A percentile compares a stretch with the other conserved stretches of the same genome.
Conservation (phyloP, 805 yeast species). For the Ogataea saltuana region DNA sequence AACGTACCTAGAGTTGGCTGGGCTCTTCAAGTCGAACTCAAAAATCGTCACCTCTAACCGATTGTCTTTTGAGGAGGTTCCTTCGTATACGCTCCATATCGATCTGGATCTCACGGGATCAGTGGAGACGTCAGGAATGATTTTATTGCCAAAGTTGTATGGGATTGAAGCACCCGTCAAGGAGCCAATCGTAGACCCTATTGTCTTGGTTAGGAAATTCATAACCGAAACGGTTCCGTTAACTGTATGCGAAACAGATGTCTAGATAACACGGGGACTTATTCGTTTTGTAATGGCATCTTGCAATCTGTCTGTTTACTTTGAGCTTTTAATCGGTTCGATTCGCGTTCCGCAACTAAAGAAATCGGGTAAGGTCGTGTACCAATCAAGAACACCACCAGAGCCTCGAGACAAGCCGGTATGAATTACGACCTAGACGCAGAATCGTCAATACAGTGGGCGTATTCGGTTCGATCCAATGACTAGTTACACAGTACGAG, state of each 20-base stretch:
- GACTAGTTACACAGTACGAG: no score
- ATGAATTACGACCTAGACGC: no score
- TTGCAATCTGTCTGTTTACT: not conserved
- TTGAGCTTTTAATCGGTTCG: not conserved
- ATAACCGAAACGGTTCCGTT: no score
- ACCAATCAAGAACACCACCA: not conserved
- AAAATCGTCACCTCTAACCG: slow-evolving; percentile 58
- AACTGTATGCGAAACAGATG: no score
- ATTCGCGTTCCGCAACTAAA: not conserved
- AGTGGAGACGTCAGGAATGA: slow-evolving; percentile 25
- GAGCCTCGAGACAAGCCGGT: no score
- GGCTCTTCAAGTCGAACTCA: slow-evolving; percentile 53
- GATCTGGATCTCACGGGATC: slow-evolving; percentile 35
- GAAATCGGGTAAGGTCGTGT: not conserved
- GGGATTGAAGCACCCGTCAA: slow-evolving; percentile 61
- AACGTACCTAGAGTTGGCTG: slow-evolving; percentile 32
- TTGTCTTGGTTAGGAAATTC: slow-evolving; percentile 70
- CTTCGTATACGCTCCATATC: slow-evolving; percentile 68
- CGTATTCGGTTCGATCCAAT: no score
- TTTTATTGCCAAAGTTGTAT: slow-evolving; percentile 50
- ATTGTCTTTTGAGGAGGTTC: slow-evolving; percentile 53
- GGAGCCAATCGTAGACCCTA: slow-evolving; percentile 53
- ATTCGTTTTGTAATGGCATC: not conserved
- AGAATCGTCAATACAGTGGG: no score
- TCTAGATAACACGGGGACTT: no score